phyloP scores from a whole-genome alignment of 2,329 filamentous ascomycete genomes.

The Magnaporthiopsis incrustans region DNA sequence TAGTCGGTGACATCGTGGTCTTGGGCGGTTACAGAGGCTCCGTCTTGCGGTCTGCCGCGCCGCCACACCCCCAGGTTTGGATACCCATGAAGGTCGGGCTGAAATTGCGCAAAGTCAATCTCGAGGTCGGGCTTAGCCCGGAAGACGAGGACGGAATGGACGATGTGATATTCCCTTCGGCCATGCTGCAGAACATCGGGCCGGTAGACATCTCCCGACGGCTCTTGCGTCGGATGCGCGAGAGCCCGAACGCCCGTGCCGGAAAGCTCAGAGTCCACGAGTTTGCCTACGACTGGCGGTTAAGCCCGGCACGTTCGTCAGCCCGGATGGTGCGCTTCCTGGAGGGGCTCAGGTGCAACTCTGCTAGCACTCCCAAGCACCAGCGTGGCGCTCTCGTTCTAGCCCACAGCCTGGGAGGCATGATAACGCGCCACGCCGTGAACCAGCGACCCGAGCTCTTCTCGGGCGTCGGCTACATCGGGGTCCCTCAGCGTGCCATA shows the following conservation, averaged over 20 bases:
- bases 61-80: conserved; percentile 83
- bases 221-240: conserved; percentile 68
- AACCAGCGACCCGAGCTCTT: conserved; percentile 82
- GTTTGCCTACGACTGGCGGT: conserved; percentile 91
- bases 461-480: conserved; percentile 76
- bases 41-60: conserved; percentile 73
- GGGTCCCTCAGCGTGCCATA: conserved; percentile 76
- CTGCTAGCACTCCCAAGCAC: conserved; percentile 28
- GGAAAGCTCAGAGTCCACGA: conserved; percentile 76
- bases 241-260: conserved; percentile 62
- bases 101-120: conserved; percentile 83
- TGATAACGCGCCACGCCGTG: conserved; percentile 82
- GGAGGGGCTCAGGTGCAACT: conserved; percentile 65
- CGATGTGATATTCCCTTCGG: conserved; percentile 73
- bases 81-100: conserved; percentile 88
- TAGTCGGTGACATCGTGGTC: conserved; percentile 80
- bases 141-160: conserved; percentile 81
- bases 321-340: conserved; percentile 65
- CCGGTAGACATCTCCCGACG: conserved; percentile 83
- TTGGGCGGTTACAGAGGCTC: conserved; percentile 89
- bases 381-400: conserved; percentile 69
- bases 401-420: conserved; percentile 77
- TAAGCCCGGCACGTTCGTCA: conserved; percentile 73
- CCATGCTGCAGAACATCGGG: conserved; percentile 86
- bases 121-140: conserved; percentile 74